phyloP scores from a whole-genome alignment of 768 basidiomycete genomes.

The Antrodiella citrinella region DNA sequence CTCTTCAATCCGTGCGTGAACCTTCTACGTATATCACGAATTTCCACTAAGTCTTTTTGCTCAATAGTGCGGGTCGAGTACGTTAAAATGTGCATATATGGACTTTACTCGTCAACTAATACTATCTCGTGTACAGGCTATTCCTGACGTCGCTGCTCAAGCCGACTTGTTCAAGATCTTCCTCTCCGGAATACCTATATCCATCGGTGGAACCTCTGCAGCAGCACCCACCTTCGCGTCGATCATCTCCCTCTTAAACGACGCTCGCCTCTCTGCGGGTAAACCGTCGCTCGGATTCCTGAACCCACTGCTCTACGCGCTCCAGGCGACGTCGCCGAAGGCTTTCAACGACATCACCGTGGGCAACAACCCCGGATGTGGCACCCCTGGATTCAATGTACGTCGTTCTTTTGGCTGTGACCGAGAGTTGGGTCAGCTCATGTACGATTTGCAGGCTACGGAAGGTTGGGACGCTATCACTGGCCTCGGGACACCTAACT shows the following conservation, averaged over 20 bases:
- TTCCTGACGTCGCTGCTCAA: slow-evolving; percentile 65
- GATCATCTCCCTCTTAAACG: slow-evolving; percentile 49
- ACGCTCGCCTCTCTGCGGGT: slow-evolving; percentile 23
- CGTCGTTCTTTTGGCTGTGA: slow-evolving; percentile 4
- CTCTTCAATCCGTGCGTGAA: slow-evolving; percentile 53
- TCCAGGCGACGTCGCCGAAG: slow-evolving; percentile 6
- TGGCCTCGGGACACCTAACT: slow-evolving; percentile 27
- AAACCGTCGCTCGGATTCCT: slow-evolving; percentile 29
- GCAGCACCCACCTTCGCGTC: slow-evolving; percentile 57
- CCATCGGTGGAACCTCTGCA: slow-evolving; percentile 58
- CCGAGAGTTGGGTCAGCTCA: slow-evolving; percentile 1
- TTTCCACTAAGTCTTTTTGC: too few species aligned
- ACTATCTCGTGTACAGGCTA: slow-evolving; percentile 32
- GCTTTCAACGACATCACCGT: slow-evolving; percentile 29
- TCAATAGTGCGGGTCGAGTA: slow-evolving; percentile 45
- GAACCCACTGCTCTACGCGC: slow-evolving; percentile 28
- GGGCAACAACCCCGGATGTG: slow-evolving; percentile 31
- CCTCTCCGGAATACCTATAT: slow-evolving; percentile 28
- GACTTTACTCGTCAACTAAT: neutral
- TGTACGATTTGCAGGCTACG: slow-evolving; percentile 24
- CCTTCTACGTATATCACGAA: too few species aligned
- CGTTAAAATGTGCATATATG: slow-evolving; percentile 10
- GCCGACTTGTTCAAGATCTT: slow-evolving; percentile 40
- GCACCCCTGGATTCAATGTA: slow-evolving; percentile 28
- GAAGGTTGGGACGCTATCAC: slow-evolving; percentile 30